Conservation (phyloP, 2,329 filamentous ascomycete genomes). For the Alternaria dauci region DNA sequence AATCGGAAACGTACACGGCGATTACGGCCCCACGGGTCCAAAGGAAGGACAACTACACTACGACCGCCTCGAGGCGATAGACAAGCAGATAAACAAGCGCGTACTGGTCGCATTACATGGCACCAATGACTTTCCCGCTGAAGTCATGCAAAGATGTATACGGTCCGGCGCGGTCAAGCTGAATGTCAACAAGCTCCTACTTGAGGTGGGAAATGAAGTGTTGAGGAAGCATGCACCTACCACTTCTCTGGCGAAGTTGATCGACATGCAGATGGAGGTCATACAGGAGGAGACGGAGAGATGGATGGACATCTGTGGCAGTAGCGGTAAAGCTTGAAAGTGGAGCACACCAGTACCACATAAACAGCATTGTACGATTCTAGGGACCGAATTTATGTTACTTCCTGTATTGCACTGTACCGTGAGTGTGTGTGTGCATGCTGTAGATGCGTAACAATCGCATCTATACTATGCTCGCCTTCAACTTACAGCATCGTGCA, state of each 20-base stretch:
- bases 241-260: constrained; percentile 48
- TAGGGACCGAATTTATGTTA: neutral
- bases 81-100: constrained; percentile 48
- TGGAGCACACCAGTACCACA: neutral
- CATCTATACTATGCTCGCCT: too few relatives aligned
- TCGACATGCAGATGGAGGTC: constrained; percentile 57
- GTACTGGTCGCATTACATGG: constrained; percentile 65
- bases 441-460: too few relatives aligned
- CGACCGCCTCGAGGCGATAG: constrained; percentile 40
- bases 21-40: constrained; percentile 70
- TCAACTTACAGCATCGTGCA: too few relatives aligned
- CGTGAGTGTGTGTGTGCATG: too few relatives aligned
- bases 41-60: constrained; percentile 44
- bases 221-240: constrained; percentile 51
- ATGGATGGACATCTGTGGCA: constrained; percentile 60
- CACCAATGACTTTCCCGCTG: constrained; percentile 63
- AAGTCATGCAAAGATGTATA: constrained; percentile 63
- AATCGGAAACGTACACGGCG: constrained; percentile 78
- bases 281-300: constrained; percentile 56
- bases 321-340: constrained; percentile 54
- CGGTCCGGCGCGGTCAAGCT: constrained; percentile 62
- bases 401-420: neutral
- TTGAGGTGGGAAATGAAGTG: constrained; percentile 57
- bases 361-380: neutral
- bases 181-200: constrained; percentile 65